Base-by-base conservation (phyloP, 768 basidiomycete genomes). In the Mycena vitilis region DNA sequence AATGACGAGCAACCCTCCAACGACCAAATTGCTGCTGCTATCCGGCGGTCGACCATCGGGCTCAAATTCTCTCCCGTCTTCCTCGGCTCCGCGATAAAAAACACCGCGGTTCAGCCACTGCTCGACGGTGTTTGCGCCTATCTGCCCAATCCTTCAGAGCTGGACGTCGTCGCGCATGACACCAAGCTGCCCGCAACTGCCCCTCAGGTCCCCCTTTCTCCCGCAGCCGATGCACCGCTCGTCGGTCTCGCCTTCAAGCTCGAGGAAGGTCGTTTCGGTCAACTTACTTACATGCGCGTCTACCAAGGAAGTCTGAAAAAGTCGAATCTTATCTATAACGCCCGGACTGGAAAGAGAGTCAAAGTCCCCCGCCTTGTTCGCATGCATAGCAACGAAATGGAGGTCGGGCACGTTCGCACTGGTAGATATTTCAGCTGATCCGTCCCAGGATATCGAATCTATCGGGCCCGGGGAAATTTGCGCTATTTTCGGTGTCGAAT, bases 371-470 rank as follows among this genome's bases (percentile, higher is more conserved):
- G 96, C 45, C 82, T 99, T 71, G 98, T 99, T 65, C 88, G 95
- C 66, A 97, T 99, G 98, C 98, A 99, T 79, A 94, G 92, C 78
- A 94, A 99, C 71, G 97, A 99, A 80, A 98, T 99, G 98, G 98
- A 99, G 89, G 94, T 94, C 58, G 44, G 86, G 76, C 4, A 9
- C 44, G 34, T 5, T n/a, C 18, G 13, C 13, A 62, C n/a, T 56
- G 12, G 53, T 40, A 47, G 23, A 51, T 16, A n/a, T 12, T 16
- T 56, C 16, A 15, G 22, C 63, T 30, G 48, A 52, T 51, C n/a
- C 38, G 4, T 30, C 20, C 6, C 70, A 95, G 94, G 97, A 99
- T 74, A 91, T 99, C 64, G 92, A 95, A 54, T 87, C 89, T 11
- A 93, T 99, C 73, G 95, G 95, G 0, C 96, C 97, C 36, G 98